Evolutionary conservation across 2,329 filamentous ascomycete genomes (phyloP), one percentile per base, ranked within the genome.

Genomic region (Aspergillus pseudoglaucus): DNA sequence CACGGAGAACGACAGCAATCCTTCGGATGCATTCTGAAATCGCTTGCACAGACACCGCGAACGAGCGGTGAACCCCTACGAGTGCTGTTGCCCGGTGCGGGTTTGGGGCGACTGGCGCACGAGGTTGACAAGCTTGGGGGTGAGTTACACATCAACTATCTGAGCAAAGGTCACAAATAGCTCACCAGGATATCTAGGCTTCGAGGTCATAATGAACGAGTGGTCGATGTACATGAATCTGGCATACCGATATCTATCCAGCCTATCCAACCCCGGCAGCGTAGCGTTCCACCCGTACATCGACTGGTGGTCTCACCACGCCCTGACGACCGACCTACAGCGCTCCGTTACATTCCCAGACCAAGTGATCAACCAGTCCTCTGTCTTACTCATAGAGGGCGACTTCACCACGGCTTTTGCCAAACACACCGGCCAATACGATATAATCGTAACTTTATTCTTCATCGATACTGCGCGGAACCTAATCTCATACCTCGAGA

Each of bases 401-500:
- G 79, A 82, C 54, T 82, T 82, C 52, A 77, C 73, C 0, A 73
- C 71, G 4, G 61, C 64, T 1, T 67, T 73, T 42, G 25, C 25
- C 25, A 30, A 30, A 4, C 43, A 55, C 1, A 46, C 48, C 2
- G 56, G 51, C 0, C 49, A 53, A 3, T 81, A 70, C 57, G 78
- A 82, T 46, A 66, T 72, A 1, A 61, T 82, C 0, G 60, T 80
- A 0, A 81, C 79, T 0, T 72, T 80, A 39, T 82, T 81, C 63
- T 82, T 82, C 62, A 81, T 82, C 53, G 79, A 82, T 55, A 82
- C 79, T 0, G 79, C 79, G 0, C 71, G 77, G 0, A 82, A 82
- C 46, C 59, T 81, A 1, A 68, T 80, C 58, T 63, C 57, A 0
- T 82, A 82, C 50, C 66, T 82, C 5, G 76, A 81, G 32, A 79